phyloP scores from a whole-genome alignment of 441 rosid species.

The Syzygium syzygioides region DNA sequence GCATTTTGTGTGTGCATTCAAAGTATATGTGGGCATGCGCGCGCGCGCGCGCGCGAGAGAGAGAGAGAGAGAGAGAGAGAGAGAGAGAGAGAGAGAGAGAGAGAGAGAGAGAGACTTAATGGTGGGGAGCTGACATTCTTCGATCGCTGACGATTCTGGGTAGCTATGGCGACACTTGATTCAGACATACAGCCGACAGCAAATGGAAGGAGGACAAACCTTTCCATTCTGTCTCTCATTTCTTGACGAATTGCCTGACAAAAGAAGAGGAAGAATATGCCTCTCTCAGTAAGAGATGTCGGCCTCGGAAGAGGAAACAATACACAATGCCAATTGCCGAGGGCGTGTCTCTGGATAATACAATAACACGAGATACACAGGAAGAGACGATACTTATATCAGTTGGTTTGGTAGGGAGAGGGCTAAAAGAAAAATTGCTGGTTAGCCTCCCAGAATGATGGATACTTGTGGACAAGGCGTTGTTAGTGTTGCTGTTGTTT shows the following conservation, averaged over 20 bases:
- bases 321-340: slow-evolving; percentile 14
- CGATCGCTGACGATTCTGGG: slow-evolving; percentile 28
- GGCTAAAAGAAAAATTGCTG: neutral
- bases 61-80: slow-evolving; percentile 11
- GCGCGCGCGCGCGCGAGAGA: neutral
- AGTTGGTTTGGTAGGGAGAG: slow-evolving; percentile 25
- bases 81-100: neutral
- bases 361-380: neutral
- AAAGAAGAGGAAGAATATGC: slow-evolving; percentile 4
- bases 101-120: slow-evolving; percentile 28
- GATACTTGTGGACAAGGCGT: slow-evolving; percentile 19
- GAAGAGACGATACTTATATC: neutral
- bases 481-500: neutral
- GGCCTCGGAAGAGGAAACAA: neutral
- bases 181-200: slow-evolving; percentile 85
- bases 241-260: neutral
- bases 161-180: slow-evolving; percentile 69
- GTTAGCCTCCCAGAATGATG: slow-evolving; percentile 11
- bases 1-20: neutral
- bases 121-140: slow-evolving; percentile 21
- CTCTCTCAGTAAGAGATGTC: slow-evolving; percentile 2
- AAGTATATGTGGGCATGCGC: neutral
- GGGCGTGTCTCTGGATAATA: neutral
- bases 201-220: slow-evolving; percentile 85
- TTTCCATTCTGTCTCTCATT: slow-evolving; percentile 93